Percentiles rank a stretch among this genome's conserved stretches.
These are phyloP conservation scores for Pholiota microspora DNA, from an alignment of 768 basidiomycete genomes.

Conservation along the genomic window DNA sequence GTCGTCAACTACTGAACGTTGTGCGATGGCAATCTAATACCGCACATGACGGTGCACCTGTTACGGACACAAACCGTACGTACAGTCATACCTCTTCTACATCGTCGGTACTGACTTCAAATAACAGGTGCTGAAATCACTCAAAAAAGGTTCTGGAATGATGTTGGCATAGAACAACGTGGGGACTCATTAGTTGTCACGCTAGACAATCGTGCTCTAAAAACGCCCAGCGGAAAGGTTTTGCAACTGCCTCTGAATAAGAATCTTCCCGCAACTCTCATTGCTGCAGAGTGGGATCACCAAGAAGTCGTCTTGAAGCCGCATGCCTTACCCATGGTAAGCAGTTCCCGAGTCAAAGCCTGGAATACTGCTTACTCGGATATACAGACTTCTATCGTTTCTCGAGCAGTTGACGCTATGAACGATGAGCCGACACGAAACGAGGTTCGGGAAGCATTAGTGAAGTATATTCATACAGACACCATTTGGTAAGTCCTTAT, in stretches of 20 bases:
- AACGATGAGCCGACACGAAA: constrained; percentile 49
- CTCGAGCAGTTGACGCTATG: constrained; percentile 86
- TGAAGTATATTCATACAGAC: constrained; percentile 92
- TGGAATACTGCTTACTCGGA: constrained; percentile 10
- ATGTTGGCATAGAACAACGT: constrained; percentile 70
- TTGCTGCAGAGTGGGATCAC: constrained; percentile 97
- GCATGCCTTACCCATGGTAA: constrained; percentile 88
- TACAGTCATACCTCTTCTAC: neutral
- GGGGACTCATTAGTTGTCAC: constrained; percentile 57
- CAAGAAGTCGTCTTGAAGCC: constrained; percentile 84
- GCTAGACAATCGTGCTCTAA: constrained; percentile 81
- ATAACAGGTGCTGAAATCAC: constrained; percentile 79
- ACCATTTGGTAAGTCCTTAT: constrained; percentile 69
- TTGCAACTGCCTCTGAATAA: constrained; percentile 72
- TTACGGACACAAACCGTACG: constrained; percentile 68
- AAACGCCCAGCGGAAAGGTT: constrained; percentile 82
- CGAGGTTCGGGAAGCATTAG: constrained; percentile 64
- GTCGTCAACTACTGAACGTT: neutral
- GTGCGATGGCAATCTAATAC: constrained; percentile 26
- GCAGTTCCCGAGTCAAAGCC: constrained; percentile 12
- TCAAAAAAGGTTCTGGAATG: constrained; percentile 92
- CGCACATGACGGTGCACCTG: constrained; percentile 39
- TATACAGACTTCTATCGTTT: constrained; percentile 80
- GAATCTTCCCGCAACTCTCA: constrained; percentile 71
- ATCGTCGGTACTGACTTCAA: neutral